Percentiles rank a stretch among this genome's conserved stretches.
Evolutionary conservation across 2,329 filamentous ascomycete species (phyloP).

Genomic region (Paraphoma chrysanthemicola): DNA sequence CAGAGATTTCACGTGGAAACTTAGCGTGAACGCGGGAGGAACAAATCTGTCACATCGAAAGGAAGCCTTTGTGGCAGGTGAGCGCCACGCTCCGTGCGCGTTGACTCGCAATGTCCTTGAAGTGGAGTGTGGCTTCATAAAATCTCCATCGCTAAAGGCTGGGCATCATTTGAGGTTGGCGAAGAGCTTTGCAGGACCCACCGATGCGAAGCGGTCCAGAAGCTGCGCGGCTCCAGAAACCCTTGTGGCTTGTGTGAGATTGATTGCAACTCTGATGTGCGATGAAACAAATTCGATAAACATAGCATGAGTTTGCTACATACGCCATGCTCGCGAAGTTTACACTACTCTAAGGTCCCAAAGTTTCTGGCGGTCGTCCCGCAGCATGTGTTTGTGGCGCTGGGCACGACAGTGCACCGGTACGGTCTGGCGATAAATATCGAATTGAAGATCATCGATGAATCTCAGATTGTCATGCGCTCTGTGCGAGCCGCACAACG

Average conservation of each 20-base stretch:
- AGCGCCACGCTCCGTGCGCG: not conserved
- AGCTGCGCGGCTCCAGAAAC: not conserved
- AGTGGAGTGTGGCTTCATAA: conserved; percentile 14
- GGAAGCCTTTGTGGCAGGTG: too few relatives aligned
- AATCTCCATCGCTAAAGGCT: conserved; percentile 13
- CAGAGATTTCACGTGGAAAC: too few relatives aligned
- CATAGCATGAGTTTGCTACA: conserved; percentile 4
- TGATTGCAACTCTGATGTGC: conserved; percentile 10
- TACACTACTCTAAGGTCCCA: not conserved
- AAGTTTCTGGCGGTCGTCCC: not conserved
- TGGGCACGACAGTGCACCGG: conserved; percentile 1
- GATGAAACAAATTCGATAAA: conserved; percentile 12
- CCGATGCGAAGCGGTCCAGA: conserved; percentile 1
- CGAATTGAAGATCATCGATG: conserved; percentile 29
- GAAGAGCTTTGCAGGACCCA: conserved; percentile 1
- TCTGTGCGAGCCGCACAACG: conserved; percentile 27
- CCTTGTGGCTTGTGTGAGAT: conserved; percentile 12
- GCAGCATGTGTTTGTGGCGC: not conserved
- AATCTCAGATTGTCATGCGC: conserved; percentile 21
- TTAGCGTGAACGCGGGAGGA: too few relatives aligned
- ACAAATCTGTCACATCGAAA: too few relatives aligned
- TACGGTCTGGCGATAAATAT: conserved; percentile 24
- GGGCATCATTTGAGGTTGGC: conserved; percentile 6
- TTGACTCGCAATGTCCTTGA: conserved; percentile 10
- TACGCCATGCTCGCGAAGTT: not conserved